Percentiles rank a stretch among this genome's conserved stretches.
phyloP scores from a whole-genome alignment of 2,329 filamentous ascomycete species.

The Eutypella sp. region DNA sequence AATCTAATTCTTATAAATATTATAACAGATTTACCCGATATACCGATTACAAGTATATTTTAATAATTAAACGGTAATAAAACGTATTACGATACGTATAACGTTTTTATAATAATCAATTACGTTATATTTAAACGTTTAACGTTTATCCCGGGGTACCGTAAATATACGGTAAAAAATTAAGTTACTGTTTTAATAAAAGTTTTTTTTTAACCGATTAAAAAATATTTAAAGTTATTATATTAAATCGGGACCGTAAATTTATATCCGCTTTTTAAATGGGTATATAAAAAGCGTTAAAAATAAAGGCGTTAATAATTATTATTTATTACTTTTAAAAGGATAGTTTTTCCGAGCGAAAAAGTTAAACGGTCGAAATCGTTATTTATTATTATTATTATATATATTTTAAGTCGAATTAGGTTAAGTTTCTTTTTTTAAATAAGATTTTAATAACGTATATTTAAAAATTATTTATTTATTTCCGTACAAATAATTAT shows the following conservation, averaged over 20 bases:
- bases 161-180: not conserved
- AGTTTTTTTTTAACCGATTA: not conserved
- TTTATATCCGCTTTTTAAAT: not conserved
- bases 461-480: not conserved
- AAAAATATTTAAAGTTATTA: not conserved
- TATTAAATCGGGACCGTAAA: not conserved
- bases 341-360: not conserved
- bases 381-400: not conserved
- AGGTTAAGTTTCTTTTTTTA: not conserved
- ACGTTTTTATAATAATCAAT: not conserved
- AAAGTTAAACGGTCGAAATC: not conserved
- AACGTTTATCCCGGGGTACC: not conserved
- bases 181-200: not conserved
- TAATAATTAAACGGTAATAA: not conserved
- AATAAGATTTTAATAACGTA: not conserved
- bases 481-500: not conserved
- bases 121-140: not conserved
- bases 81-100: not conserved
- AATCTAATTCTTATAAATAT: not conserved
- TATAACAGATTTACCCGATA: not conserved
- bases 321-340: not conserved
- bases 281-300: not conserved
- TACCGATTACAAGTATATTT: not conserved
- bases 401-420: not conserved
- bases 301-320: not conserved